Conservation (phyloP, 1,284 basidiomycete species). For the Sanguinoderma infundibulare region DNA sequence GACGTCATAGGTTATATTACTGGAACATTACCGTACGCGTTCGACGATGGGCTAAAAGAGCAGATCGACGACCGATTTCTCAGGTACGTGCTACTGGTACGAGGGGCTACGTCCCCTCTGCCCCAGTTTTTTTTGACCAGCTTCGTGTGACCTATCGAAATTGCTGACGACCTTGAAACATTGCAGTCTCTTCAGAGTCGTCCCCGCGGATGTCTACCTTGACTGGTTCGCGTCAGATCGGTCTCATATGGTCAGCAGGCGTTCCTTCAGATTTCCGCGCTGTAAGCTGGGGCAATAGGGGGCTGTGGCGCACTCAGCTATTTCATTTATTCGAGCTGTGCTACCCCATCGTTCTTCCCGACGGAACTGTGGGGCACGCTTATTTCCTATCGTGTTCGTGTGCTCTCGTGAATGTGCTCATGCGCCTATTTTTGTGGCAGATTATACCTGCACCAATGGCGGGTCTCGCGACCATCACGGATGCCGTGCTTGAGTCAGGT, state of each 20-base stretch:
- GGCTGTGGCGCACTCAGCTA: neutral
- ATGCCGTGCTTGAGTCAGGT: neutral
- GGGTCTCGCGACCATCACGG: neutral
- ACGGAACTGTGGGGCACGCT: neutral
- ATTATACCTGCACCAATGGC: neutral
- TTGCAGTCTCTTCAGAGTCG: slow-evolving; percentile 48
- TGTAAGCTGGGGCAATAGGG: neutral
- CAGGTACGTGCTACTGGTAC: slow-evolving; percentile 44
- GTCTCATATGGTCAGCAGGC: slow-evolving; percentile 69
- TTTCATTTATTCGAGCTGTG: neutral
- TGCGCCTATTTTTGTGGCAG: slow-evolving; percentile 17
- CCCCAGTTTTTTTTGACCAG: too few relatives aligned
- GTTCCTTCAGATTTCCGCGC: neutral
- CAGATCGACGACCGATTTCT: slow-evolving; percentile 40
- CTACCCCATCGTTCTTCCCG: neutral
- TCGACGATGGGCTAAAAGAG: slow-evolving; percentile 29
- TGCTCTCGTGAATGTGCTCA: slow-evolving; percentile 1
- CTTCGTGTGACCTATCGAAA: too few relatives aligned
- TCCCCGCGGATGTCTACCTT: slow-evolving; percentile 56
- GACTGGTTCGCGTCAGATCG: slow-evolving; percentile 76
- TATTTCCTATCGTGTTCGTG: slow-evolving; percentile 18
- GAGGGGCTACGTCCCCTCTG: too few relatives aligned
- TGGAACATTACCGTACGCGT: slow-evolving; percentile 52
- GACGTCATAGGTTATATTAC: slow-evolving; percentile 53
- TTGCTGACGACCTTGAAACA: too few relatives aligned